Evolutionary conservation across 257 asterid genomes (phyloP), one percentile per base, ranked within the genome.

Genomic region (Catharanthus roseus): DNA sequence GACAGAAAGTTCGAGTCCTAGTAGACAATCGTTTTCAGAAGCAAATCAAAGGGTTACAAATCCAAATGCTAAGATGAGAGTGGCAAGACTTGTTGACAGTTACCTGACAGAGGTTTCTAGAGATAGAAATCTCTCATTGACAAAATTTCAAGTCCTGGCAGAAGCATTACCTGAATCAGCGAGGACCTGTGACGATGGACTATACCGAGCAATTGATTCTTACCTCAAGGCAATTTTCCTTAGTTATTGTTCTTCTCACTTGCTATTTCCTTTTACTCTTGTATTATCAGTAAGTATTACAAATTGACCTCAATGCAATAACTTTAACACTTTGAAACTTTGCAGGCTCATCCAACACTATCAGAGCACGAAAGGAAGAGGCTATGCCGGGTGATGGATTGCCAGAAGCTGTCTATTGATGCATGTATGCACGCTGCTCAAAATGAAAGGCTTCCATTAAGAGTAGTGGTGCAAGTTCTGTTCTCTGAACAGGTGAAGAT

Each of bases 341-440:
- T 44, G 72, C 85, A 92, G 98, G 98, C 98, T 0, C 98, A 92
- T 77, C 96, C 96, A 42, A 83, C 85, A 0, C 90, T 92, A 1
- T 86, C 96, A 26, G 96, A 92, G 72, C 96, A 92, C n/a, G 98
- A 92, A 77, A 75, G 98, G 76, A 92, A 92, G 86, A 83, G 96
- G 79, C 89, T 93, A 5, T 90, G 96, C 84, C 88, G 97, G 0
- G 97, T 89, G 65, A 91, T 93, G 99, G 97, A 93, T 63, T 86
- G 99, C 81, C 96, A 91, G 80, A 93, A 93, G 54, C 99, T 93
- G 36, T 91, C 99, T 0, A 85, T 93, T 0, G 99, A 93, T 68
- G 99, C 96, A 3, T 89, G 99, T 68, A 89, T 89, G 99, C 99
- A 93, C 13, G 99, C 96, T 0, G 99, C 99, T 1, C 97, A 91